Evolutionary conservation across 352 stramenopile genomes (phyloP).

Genomic region (Phytophthora europaea): DNA sequence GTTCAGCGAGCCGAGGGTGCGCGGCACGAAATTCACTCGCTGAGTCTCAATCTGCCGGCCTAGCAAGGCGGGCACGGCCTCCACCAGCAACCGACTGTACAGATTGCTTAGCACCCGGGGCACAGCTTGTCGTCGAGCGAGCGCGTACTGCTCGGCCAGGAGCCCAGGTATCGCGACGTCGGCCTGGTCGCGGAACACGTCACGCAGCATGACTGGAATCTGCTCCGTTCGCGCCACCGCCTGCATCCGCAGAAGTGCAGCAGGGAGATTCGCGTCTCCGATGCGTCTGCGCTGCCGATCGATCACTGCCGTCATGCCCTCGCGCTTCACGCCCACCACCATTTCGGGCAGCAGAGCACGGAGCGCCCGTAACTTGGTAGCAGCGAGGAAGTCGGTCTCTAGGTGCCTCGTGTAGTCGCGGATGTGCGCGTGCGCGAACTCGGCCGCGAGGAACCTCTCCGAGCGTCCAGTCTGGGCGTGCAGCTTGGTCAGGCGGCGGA

Average conservation of each 20-base stretch:
- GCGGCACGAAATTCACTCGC: constrained; percentile 52
- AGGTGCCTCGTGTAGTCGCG: constrained; percentile 52
- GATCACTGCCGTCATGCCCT: constrained; percentile 57
- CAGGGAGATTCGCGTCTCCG: constrained; percentile 54
- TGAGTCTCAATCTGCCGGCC: constrained; percentile 52
- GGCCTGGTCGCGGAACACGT: constrained; percentile 74
- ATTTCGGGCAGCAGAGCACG: constrained; percentile 55
- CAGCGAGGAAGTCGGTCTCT: constrained; percentile 58
- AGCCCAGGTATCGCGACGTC: constrained; percentile 53
- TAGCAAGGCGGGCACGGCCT: constrained; percentile 59
- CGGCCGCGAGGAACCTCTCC: constrained; percentile 68
- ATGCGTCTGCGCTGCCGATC: constrained; percentile 51
- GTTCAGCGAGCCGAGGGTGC: constrained; percentile 55
- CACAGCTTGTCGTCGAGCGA: constrained; percentile 49
- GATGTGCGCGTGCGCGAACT: constrained; percentile 69
- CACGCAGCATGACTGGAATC: constrained; percentile 67
- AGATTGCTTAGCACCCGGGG: constrained; percentile 71
- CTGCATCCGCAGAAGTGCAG: constrained; percentile 56
- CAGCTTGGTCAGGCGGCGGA: constrained; percentile 59
- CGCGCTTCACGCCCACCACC: constrained; percentile 35
- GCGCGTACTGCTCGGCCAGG: constrained; percentile 29
- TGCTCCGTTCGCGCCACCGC: constrained; percentile 61
- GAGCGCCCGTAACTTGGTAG: constrained; percentile 66
- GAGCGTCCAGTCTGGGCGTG: constrained; percentile 46
- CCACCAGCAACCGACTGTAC: constrained; percentile 55